A percentile compares a stretch with the other conserved stretches of the same genome.
Conservation (phyloP, 2,329 filamentous ascomycete genomes). For the Madurella mycetomatis region DNA sequence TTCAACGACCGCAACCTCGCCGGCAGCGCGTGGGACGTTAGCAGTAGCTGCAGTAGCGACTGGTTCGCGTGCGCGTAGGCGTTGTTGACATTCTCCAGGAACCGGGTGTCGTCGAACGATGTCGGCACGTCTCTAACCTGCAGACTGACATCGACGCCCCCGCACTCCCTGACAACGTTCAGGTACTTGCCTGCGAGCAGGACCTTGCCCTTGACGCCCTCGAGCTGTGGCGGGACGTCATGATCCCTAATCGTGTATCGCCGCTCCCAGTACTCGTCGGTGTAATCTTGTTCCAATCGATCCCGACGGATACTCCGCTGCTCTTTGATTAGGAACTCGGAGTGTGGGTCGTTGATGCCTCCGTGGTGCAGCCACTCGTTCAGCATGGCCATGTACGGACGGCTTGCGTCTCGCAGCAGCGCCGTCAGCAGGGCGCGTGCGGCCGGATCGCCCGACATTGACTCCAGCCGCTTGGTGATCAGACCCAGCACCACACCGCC, state of each 20-base stretch:
- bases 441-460: slow-evolving; percentile 89
- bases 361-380: slow-evolving; percentile 98
- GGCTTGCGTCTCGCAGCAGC: slow-evolving; percentile 79
- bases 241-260: slow-evolving; percentile 91
- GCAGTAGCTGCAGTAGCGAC: slow-evolving; percentile 80
- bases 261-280: slow-evolving; percentile 98
- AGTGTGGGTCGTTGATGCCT: slow-evolving; percentile 87
- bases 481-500: slow-evolving; percentile 92
- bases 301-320: slow-evolving; percentile 93
- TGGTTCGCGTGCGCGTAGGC: slow-evolving; percentile 96
- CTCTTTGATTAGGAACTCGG: slow-evolving; percentile 92
- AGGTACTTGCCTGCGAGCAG: slow-evolving; percentile 94
- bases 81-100: slow-evolving; percentile 91
- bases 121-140: slow-evolving; percentile 82
- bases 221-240: slow-evolving; percentile 86
- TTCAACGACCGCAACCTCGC: slow-evolving; percentile 85
- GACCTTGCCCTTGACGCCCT: slow-evolving; percentile 88
- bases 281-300: slow-evolving; percentile 90
- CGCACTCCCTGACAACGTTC: slow-evolving; percentile 95
- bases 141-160: slow-evolving; percentile 89
- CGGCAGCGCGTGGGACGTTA: slow-evolving; percentile 89
- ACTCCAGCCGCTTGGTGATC: slow-evolving; percentile 76
- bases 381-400: slow-evolving; percentile 95
- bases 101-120: slow-evolving; percentile 86
- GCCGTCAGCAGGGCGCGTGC: slow-evolving; percentile 77